These are phyloP conservation scores for Penicillium psychrosexuale DNA, from an alignment of 2,329 filamentous ascomycete species.

Conservation along the genomic window DNA sequence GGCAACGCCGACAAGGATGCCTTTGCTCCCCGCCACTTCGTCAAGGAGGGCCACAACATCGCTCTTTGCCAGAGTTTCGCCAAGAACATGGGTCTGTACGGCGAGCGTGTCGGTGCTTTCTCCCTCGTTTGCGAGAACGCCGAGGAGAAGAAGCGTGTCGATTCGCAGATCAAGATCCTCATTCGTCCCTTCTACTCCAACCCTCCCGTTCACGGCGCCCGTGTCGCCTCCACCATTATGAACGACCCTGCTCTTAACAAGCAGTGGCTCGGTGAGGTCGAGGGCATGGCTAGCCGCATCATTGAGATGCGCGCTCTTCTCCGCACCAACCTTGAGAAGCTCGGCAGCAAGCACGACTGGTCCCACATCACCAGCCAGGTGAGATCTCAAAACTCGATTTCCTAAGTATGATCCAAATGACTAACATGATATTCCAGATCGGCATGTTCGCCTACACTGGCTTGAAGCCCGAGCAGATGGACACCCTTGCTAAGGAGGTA, in stretches of 20 bases:
- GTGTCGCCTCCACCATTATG: slow-evolving; percentile 88
- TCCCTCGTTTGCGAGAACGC: slow-evolving; percentile 80
- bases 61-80: slow-evolving; percentile 91
- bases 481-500: slow-evolving; percentile 79
- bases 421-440: slow-evolving; percentile 54
- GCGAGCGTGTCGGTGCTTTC: slow-evolving; percentile 96
- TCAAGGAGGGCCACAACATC: slow-evolving; percentile 85
- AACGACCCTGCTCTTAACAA: slow-evolving; percentile 79
- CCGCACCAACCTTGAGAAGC: slow-evolving; percentile 89
- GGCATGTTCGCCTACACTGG: slow-evolving; percentile 99
- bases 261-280: slow-evolving; percentile 95
- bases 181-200: slow-evolving; percentile 97
- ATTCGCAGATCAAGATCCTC: slow-evolving; percentile 97
- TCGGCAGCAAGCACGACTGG: slow-evolving; percentile 97
- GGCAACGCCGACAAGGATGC: slow-evolving; percentile 90
- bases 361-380: slow-evolving; percentile 91
- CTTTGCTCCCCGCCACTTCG: slow-evolving; percentile 89
- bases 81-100: slow-evolving; percentile 99
- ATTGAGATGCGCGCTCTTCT: slow-evolving; percentile 95
- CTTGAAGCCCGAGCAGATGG: slow-evolving; percentile 86
- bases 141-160: slow-evolving; percentile 92
- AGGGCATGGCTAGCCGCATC: slow-evolving; percentile 98
- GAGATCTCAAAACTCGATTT: slow-evolving; percentile 4
- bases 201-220: slow-evolving; percentile 92
- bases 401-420: neutral